These are phyloP conservation scores for Fraxinus sp. DNA, from an alignment of 305 asterid species.

Conservation along the genomic window DNA sequence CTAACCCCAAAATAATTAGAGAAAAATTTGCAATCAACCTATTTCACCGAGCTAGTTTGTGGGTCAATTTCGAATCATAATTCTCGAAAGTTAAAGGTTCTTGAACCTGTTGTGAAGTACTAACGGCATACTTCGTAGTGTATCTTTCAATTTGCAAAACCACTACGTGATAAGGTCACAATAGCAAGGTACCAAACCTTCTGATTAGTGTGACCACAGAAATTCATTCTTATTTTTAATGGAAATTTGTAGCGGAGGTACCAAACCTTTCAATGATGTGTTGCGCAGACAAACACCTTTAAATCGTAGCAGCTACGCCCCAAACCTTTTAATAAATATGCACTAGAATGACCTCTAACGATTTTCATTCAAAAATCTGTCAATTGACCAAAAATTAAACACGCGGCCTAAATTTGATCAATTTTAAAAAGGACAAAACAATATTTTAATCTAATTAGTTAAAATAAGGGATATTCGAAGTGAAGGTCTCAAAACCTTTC, in stretches of 20 bases:
- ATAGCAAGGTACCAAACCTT: neutral
- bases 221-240: too few species aligned
- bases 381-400: neutral
- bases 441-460: neutral
- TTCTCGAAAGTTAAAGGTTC: neutral
- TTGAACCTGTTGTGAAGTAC: neutral
- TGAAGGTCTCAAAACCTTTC: neutral
- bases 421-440: neutral
- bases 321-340: too few species aligned
- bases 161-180: neutral
- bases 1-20: neutral
- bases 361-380: neutral
- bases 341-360: too few species aligned
- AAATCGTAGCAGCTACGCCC: too few species aligned
- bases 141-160: neutral
- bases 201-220: too few species aligned
- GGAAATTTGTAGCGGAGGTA: too few species aligned
- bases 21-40: neutral
- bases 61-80: neutral
- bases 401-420: neutral
- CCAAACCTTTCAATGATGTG: too few species aligned
- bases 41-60: neutral
- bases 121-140: neutral
- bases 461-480: neutral
- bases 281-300: too few species aligned